These are phyloP conservation scores for Logfia minima DNA, from an alignment of 129 eudicot species.

Conservation along the genomic window DNA sequence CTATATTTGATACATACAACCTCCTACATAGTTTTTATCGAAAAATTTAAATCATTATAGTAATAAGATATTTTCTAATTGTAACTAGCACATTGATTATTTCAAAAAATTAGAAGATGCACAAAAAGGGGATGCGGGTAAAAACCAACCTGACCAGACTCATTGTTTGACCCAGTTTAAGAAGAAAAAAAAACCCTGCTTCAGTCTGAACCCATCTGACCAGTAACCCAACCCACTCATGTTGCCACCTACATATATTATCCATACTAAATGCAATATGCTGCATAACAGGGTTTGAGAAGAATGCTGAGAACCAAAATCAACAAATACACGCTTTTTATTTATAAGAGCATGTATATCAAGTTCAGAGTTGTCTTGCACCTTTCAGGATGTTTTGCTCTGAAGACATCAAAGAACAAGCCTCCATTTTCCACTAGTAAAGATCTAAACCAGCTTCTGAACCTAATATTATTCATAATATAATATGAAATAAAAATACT, in stretches of 20 bases:
- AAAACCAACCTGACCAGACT: too few relatives aligned
- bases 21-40: background rate
- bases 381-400: constrained; percentile 95
- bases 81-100: too few relatives aligned
- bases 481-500: background rate
- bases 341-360: background rate
- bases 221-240: background rate
- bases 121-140: too few relatives aligned
- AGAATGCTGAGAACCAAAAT: background rate
- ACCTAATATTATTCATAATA: constrained; percentile 48
- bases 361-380: constrained; percentile 20
- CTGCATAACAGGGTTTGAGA: background rate
- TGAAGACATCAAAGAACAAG: constrained; percentile 69
- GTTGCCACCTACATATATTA: background rate
- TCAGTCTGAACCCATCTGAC: background rate
- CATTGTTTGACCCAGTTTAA: background rate
- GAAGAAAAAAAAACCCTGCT: background rate
- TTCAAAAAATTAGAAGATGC: too few relatives aligned
- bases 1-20: background rate
- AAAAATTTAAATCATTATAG: too few relatives aligned
- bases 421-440: constrained; percentile 78
- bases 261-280: background rate
- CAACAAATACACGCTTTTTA: background rate
- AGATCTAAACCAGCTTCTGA: constrained; percentile 93
- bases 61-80: too few relatives aligned